Evolutionary conservation across 257 asterid species (phyloP), one percentile per base, ranked within the genome.

Genomic region (Plantago major): DNA sequence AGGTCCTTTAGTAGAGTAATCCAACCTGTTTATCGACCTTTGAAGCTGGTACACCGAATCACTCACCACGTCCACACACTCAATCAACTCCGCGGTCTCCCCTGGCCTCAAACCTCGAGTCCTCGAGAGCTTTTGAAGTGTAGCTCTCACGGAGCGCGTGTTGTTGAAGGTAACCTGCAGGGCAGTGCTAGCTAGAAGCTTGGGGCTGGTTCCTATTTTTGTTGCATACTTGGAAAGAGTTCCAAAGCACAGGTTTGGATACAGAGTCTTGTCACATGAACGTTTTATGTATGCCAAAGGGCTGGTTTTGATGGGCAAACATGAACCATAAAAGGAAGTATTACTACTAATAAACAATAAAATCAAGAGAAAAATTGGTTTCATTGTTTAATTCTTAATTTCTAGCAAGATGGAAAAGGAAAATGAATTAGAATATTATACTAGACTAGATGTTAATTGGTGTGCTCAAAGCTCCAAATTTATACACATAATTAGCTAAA

Each of bases 61-160:
- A 4, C 73, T 37, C 54, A 78, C 70, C 74, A 53, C 76, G 57
- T 78, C 81, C 54, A 78, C 64, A 47, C 84, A 78, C 72, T 78
- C 84, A 8, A n/a, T 46, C 59, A 74, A 22, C 46, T 63, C 69
- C 14, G 16, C 64, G 13, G 26, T 49, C 10, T 78, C 79, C 37
- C 68, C 16, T 3, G 70, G 75, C 40, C 42, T 68, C 75, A 68
- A 5, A 43, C 55, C 70, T 17, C 59, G 65, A 7, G 11, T 7
- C 14, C 28, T 56, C 12, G 66, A 13, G 33, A 78, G 42, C 0
- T 61, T 52, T 6, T 16, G 46, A 44, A 75, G 48, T 5, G 11
- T 13, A 5, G 5, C 49, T 0, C 69, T 37, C 0, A 72, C 55
- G 30, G 72, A 53, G 12, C 42, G 52, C 3, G 84, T 72, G 18